Base-by-base conservation (phyloP, 2,329 filamentous ascomycete genomes). In the Hypoxylon sp. region DNA sequence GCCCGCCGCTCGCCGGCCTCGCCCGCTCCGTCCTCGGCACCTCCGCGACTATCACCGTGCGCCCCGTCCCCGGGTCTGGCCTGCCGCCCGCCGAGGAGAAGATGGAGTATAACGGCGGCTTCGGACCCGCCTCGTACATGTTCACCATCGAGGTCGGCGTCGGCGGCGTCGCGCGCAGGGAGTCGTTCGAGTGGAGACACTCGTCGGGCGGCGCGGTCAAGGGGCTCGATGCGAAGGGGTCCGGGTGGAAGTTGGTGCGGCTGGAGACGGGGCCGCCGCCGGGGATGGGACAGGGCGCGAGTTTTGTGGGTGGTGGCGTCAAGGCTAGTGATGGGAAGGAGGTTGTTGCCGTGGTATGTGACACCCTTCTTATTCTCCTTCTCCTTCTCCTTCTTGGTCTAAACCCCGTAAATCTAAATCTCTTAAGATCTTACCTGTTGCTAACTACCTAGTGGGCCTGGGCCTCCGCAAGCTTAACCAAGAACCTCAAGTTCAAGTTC, bases 181-280 rank as follows among this genome's bases (percentile, higher is more conserved):
- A 84, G 71, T 53, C 68, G 17, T 85, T 83, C 68, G 80, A 84
- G 75, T 85, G 83, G 83, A 80, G 82, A 2, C 76, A 79, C 65
- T 80, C 78, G 64, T 73, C 72, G 35, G 79, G 80, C 46, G 66
- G 68, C 3, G 82, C 79, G 42, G 76, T 84, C 31, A 73, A 71
- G 42, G 68, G 68, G 4, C 73, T 83, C 2, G 77, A 75, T 25
- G 68, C 60, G 0, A 73, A 77, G 6, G 63, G 73, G n/a, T 74
- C 70, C 3, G 82, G 83, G 7, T 82, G 80, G 79, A 83, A 84
- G 75, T 77, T 85, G 6, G 76, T 83, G 33, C 76, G 82, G n/a
- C 48, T 81, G 58, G 72, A 75, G 25, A 72, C 61, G 20, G 68
- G 68, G 37, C 63, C 72, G 20, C 71, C 68, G 17, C 70, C 66